Conservation (phyloP, 805 yeast genomes). For the Schwanniomyces sp. region DNA sequence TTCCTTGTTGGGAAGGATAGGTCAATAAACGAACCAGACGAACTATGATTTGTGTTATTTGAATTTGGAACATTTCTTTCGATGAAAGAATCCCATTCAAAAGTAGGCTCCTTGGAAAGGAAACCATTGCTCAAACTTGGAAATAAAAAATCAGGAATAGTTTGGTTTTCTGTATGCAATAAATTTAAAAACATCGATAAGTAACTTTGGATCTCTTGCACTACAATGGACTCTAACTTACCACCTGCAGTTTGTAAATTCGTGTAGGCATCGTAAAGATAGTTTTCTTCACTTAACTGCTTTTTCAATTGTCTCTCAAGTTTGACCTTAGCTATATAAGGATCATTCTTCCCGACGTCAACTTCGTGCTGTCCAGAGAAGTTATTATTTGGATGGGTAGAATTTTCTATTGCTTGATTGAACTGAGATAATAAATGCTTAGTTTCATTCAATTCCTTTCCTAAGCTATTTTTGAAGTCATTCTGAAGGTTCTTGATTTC, state of each 20-base stretch:
- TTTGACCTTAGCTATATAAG: slow-evolving; percentile 68
- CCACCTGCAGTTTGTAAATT: slow-evolving; percentile 87
- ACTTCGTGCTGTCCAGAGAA: slow-evolving; percentile 23
- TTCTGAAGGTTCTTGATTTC: slow-evolving; percentile 81
- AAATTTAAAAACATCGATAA: slow-evolving; percentile 69
- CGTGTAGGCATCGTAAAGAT: slow-evolving; percentile 81
- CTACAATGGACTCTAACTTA: slow-evolving; percentile 83
- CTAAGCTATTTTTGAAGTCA: slow-evolving; percentile 79
- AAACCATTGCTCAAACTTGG: slow-evolving; percentile 58
- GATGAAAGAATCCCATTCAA: slow-evolving; percentile 88
- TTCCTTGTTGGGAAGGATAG: slow-evolving; percentile 37
- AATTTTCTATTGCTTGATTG: slow-evolving; percentile 60
- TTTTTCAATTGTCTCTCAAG: slow-evolving; percentile 76
- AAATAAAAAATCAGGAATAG: slow-evolving; percentile 63
- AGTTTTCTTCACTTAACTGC: slow-evolving; percentile 82
- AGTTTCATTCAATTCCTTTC: slow-evolving; percentile 52
- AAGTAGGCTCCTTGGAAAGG: slow-evolving; percentile 71
- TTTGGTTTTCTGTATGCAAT: slow-evolving; percentile 70
- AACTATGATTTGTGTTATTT: slow-evolving; percentile 22
- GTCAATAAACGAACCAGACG: slow-evolving; percentile 41
- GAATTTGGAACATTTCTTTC: slow-evolving; percentile 53
- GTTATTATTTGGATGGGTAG: slow-evolving; percentile 32
- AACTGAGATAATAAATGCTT: slow-evolving; percentile 45
- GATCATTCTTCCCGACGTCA: slow-evolving; percentile 63
- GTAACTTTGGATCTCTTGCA: slow-evolving; percentile 81